Evolutionary conservation across 2,329 filamentous ascomycete species (phyloP), one percentile per base, ranked within the genome.

Genomic region (Trichoderma sp.): DNA sequence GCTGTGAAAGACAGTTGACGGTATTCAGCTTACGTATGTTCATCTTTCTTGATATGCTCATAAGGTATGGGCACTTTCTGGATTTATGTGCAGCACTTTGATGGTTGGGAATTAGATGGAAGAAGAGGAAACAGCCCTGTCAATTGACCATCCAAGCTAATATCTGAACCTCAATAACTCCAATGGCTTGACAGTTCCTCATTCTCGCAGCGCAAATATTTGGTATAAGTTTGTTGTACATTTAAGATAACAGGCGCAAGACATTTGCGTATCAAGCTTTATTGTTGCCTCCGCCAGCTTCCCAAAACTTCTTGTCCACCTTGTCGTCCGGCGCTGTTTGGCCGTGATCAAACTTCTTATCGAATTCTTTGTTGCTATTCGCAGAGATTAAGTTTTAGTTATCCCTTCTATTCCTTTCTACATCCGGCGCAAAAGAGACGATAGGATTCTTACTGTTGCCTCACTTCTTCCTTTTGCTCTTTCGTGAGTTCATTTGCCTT

Each of bases 281-380:
- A 6, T 10, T 27, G 8, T 33, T 4, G 16, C 37, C 57, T 43
- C 31, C 55, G 69, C 70, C 0, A 16, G 49, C 71, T 53, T 29
- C 56, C 85, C 87, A 89, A 71, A 85, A 89, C 21, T 82, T 83
- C 76, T 85, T 84, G 70, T 87, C 79, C 2, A 89, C 86, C 78
- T 85, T 85, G 69, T 88, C 85, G 1, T 79, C 76, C 1, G 74
- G 78, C 0, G 83, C 83, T 3, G 72, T 56, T 6, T 77, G 73
- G 0, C 83, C 81, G 14, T 77, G 80, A 69, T 86, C 87, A 73
- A 89, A 84, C 71, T 83, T 84, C 73, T 82, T 75, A 59, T 85
- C 85, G 75, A 89, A 89, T 0, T 89, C 86, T 72, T 71, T 72
- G 70, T 90, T 90, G 74, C 64, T 67, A 37, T 37, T 37, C 6